These are phyloP conservation scores for Kuraishia borneana DNA, from an alignment of 805 yeast species.

Conservation along the genomic window DNA sequence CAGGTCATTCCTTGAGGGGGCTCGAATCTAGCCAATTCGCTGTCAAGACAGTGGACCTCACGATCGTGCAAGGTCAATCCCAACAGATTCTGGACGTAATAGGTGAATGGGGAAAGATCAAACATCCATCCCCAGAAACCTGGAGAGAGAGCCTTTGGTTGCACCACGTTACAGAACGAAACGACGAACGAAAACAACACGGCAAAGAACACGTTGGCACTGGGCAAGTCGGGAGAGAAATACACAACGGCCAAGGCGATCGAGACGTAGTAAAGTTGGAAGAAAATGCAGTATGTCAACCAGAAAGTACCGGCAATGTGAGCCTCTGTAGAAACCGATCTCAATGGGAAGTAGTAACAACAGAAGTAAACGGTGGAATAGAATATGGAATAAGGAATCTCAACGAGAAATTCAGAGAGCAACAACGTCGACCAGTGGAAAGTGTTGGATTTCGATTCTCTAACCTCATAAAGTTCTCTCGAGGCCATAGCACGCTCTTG, in stretches of 20 bases:
- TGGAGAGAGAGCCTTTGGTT: constrained; percentile 48
- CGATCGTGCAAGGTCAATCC: constrained; percentile 36
- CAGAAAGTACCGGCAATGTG: constrained; percentile 38
- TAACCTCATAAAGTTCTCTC: constrained; percentile 54
- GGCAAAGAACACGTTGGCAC: constrained; percentile 52
- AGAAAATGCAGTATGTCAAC: constrained; percentile 22
- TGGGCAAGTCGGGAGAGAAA: constrained; percentile 52
- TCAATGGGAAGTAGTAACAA: constrained; percentile 3
- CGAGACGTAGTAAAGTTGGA: constrained; percentile 32
- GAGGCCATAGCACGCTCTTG: constrained; percentile 41
- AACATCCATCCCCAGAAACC: constrained; percentile 83
- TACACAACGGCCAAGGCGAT: constrained; percentile 47
- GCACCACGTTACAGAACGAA: constrained; percentile 62
- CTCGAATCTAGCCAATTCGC: constrained; percentile 36
- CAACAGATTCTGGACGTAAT: constrained; percentile 45
- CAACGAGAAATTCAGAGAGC: constrained; percentile 37
- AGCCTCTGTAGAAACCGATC: constrained; percentile 20
- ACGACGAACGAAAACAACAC: constrained; percentile 46
- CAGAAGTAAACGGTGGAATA: constrained; percentile 24
- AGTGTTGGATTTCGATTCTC: constrained; percentile 64
- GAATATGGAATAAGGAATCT: constrained; percentile 44
- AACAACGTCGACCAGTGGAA: constrained; percentile 60
- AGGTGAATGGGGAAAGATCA: constrained; percentile 62
- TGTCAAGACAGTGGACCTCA: constrained; percentile 32
- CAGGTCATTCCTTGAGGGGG: constrained; percentile 61